Base-by-base conservation (phyloP, 2,329 filamentous ascomycete genomes). In the Akanthomyces dipterigenus region DNA sequence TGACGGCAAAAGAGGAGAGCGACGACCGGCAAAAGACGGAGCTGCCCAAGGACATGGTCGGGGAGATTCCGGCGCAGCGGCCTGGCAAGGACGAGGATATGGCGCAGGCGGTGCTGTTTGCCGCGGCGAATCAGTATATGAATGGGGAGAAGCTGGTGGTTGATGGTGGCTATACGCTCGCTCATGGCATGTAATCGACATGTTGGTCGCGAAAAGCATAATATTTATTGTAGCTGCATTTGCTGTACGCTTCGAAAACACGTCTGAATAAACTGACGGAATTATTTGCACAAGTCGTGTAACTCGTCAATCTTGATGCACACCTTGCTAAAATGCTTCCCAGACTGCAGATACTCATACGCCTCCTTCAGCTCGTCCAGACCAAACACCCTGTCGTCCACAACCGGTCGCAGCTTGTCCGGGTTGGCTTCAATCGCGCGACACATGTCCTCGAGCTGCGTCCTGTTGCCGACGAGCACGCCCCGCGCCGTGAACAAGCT, bases 11-110 rank as follows among this genome's bases (percentile, higher is more conserved):
- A 3, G 76, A 72, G 16, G 76, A 72, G 14, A 80, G 77, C 31
- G 75, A 78, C 20, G 74, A 75, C 20, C 69, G 68, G 36, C 81
- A 83, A 64, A 90, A 88, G 74, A 80, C 88, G 67, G 75, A 83
- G 61, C 78, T 85, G 36, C 80, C 80, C 40, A 78, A 78, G 66
- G 80, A 83, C 18, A 78, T 79, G 59, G 88, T 87, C 66, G 75
- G 76, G 0, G 84, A 85, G 12, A 83, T 90, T 48, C 88, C 88
- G 0, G 75, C 90, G 18, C 80, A 79, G 0, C 76, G 89, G 16
- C 89, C 90, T 53, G 89, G 89, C 3, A 84, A 79, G 45, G 85
- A 88, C 7, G 78, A 89, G 70, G 88, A 91, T 70, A 87, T 91
- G 68, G 88, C 88, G 0, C 84, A 84, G 8, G 77, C 87, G 0